Evolutionary conservation across 306 rosid species (phyloP), one percentile per base, ranked within the genome.

Genomic region (Glycine latifolia): DNA sequence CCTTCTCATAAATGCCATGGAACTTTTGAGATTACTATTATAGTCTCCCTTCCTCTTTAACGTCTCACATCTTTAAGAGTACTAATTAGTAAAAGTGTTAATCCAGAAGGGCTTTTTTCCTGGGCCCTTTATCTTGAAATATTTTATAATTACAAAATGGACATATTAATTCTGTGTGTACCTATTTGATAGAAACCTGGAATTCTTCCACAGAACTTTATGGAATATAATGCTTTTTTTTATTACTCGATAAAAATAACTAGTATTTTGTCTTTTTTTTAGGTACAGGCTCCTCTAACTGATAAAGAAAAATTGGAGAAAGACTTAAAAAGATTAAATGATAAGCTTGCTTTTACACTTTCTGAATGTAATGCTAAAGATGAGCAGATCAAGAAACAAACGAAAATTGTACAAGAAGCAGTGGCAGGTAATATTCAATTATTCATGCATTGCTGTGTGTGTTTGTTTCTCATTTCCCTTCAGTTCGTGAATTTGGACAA

Each of bases 231-330:
- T 67, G 41, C 41, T 16, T 76, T 31, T 26, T 26, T 54, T 81
- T 50, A 26, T 60, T 31, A 26, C 60, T 62, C 52, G 69, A 67
- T 67, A 35, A 17, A 56, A 59, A 14, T 65, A 11, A 17, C 17
- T 78, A 26, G 17, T 14, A 1, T 41, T 68, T 14, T 77, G 46
- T 48, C 44, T 52, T 63, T 82, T 62, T 62, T 73, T 79, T 81
- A 89, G 91, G 73, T 87, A 75, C 87, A 83, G 83, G 77, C 76
- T 79, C 87, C 86, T 79, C 77, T 82, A 52, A 83, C 84, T 7
- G 94, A 94, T 71, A 94, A 88, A 89, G 97, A 87, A 67, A 88
- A 86, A 48, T 56, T 94, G 82, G 97, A 91, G 91, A 87, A 85
- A 87, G 89, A 88, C 49, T 79, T 94, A 50, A 86, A 74, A 84